A percentile compares a stretch with the other conserved stretches of the same genome.
Conservation (phyloP, 1,284 basidiomycete species). For the Moesziomyces parantarcticus region DNA sequence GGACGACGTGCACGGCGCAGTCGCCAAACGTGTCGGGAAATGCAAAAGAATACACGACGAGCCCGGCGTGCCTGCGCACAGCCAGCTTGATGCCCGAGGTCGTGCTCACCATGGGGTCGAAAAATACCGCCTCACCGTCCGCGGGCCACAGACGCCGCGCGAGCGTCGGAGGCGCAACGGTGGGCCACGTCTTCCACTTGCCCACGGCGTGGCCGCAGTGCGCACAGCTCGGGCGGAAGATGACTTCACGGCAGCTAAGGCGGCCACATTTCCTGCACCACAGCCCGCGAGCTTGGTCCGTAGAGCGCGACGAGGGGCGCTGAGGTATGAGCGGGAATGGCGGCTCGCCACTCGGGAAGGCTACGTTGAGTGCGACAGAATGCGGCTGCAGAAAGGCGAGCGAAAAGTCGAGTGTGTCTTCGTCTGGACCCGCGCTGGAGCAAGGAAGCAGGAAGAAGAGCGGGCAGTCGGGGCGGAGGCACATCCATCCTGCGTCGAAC, state of each 20-base stretch:
- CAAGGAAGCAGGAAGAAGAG: slow-evolving; percentile 26
- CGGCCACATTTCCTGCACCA: slow-evolving; percentile 42
- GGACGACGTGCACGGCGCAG: slow-evolving; percentile 37
- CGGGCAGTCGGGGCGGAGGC: slow-evolving; percentile 27
- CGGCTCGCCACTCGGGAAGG: slow-evolving; percentile 13
- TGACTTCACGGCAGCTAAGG: slow-evolving; percentile 37
- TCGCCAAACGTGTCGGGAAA: slow-evolving; percentile 34
- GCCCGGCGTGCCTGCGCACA: slow-evolving; percentile 3
- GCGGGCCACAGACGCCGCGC: neutral
- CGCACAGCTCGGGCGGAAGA: slow-evolving; percentile 25
- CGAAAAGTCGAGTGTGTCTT: slow-evolving; percentile 10
- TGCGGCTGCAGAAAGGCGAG: slow-evolving; percentile 11
- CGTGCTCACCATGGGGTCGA: slow-evolving; percentile 28
- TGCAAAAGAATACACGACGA: slow-evolving; percentile 23
- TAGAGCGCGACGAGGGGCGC: slow-evolving; percentile 6
- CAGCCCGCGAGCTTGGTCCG: slow-evolving; percentile 33
- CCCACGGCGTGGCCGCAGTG: slow-evolving; percentile 25
- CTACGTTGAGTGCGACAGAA: slow-evolving; percentile 7
- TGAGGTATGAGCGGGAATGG: slow-evolving; percentile 27
- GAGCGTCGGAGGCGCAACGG: slow-evolving; percentile 9
- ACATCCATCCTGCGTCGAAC: slow-evolving; percentile 43
- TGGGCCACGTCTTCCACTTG: slow-evolving; percentile 17
- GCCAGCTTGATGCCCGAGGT: slow-evolving; percentile 13
- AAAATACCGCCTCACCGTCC: neutral
- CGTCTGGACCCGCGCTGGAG: neutral